phyloP scores from a whole-genome alignment of 2,329 filamentous ascomycete genomes.

The Seiridium unicorne region DNA sequence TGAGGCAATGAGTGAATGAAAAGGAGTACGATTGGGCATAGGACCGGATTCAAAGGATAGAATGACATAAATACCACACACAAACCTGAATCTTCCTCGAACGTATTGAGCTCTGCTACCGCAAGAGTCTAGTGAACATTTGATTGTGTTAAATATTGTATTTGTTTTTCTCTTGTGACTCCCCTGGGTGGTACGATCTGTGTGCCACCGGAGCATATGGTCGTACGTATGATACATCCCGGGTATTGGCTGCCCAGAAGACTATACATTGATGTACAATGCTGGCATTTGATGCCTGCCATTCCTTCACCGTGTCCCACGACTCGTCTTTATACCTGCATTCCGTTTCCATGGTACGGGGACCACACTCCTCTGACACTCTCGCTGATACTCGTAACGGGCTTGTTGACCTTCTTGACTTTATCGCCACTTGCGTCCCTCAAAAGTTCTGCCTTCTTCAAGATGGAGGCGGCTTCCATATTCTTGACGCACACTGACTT shows the following conservation, averaged over 20 bases:
- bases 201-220: neutral
- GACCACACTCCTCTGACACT: constrained; percentile 71
- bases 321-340: constrained; percentile 42
- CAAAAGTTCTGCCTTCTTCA: constrained; percentile 74
- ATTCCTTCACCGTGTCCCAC: constrained; percentile 8
- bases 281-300: neutral
- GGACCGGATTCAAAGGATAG: constrained; percentile 6
- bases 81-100: neutral
- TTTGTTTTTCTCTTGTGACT: neutral
- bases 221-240: neutral
- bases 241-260: neutral
- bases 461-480: constrained; percentile 74
- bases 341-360: constrained; percentile 63
- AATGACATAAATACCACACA: constrained; percentile 2
- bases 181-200: no score
- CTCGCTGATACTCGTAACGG: constrained; percentile 61
- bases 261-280: constrained; percentile 7
- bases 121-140: neutral
- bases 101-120: no score
- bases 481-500: constrained; percentile 90
- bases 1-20: neutral
- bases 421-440: constrained; percentile 76
- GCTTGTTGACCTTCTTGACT: constrained; percentile 61
- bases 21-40: neutral
- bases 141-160: neutral